Conservation (phyloP, 1,284 basidiomycete species). For the Gomphus sp. region DNA sequence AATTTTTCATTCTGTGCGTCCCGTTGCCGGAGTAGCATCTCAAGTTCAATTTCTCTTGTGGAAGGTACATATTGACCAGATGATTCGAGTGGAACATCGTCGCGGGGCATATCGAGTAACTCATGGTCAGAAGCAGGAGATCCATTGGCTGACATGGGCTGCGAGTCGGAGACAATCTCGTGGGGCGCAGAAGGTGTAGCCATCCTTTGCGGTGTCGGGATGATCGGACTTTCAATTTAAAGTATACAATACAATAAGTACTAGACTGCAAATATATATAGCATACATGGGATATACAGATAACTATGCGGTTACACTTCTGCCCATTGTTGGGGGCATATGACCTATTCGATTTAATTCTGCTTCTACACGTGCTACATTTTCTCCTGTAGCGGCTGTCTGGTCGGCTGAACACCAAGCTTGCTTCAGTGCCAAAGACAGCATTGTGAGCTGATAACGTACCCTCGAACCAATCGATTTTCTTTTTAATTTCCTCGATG, state of each 20-base stretch:
- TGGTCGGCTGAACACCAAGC: neutral
- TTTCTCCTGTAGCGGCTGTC: conserved; percentile 1
- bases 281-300: neutral
- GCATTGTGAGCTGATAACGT: neutral
- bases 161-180: neutral
- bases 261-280: neutral
- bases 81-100: neutral
- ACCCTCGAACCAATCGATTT: conserved; percentile 9
- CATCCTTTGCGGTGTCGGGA: neutral
- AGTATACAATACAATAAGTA: neutral
- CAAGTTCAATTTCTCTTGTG: conserved; percentile 66
- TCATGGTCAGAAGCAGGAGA: conserved; percentile 41
- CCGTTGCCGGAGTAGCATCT: conserved; percentile 59
- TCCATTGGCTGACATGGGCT: neutral
- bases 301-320: neutral
- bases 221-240: neutral
- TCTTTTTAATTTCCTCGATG: conserved; percentile 7
- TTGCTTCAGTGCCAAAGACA: neutral
- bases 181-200: neutral
- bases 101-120: conserved; percentile 31
- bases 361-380: conserved; percentile 12
- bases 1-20: conserved; percentile 62
- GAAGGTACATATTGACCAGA: conserved; percentile 36
- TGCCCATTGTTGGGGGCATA: neutral
- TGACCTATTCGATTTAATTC: conserved; percentile 1